A percentile compares a stretch with the other conserved stretches of the same genome.
Evolutionary conservation across 495 filamentous ascomycete genomes (phyloP).

Genomic region (Pseudotulostoma volvatum): DNA sequence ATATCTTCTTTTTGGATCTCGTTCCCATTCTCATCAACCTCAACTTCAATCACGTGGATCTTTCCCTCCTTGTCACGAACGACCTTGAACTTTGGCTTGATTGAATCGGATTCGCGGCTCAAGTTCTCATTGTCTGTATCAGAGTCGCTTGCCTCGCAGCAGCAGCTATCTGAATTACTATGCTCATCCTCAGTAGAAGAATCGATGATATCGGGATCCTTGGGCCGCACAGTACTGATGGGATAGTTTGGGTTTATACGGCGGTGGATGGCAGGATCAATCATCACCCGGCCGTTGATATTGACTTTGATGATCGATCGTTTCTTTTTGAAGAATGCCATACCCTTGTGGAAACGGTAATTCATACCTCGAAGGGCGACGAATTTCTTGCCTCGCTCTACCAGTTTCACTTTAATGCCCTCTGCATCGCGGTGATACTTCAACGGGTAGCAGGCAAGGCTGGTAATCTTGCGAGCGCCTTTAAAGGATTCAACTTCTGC

Average conservation of each 20-base stretch:
- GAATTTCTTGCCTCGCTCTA: slow-evolving; percentile 79
- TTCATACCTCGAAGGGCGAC: slow-evolving; percentile 65
- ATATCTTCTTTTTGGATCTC: slow-evolving; percentile 52
- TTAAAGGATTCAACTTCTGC: slow-evolving; percentile 65
- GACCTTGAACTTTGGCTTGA: slow-evolving; percentile 47
- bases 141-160: slow-evolving; percentile 32
- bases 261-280: slow-evolving; percentile 74
- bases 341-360: slow-evolving; percentile 67
- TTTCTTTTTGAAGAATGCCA: slow-evolving; percentile 75
- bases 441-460: slow-evolving; percentile 61
- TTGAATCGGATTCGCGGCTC: slow-evolving; percentile 32
- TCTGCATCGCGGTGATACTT: slow-evolving; percentile 66
- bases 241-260: slow-evolving; percentile 81
- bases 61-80: slow-evolving; percentile 46
- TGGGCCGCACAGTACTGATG: slow-evolving; percentile 61
- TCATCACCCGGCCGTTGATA: slow-evolving; percentile 82
- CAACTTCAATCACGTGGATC: slow-evolving; percentile 40
- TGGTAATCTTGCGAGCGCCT: slow-evolving; percentile 68
- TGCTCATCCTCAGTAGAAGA: slow-evolving; percentile 30
- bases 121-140: slow-evolving; percentile 18
- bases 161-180: slow-evolving; percentile 24
- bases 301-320: slow-evolving; percentile 66
- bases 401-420: slow-evolving; percentile 44
- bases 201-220: slow-evolving; percentile 53
- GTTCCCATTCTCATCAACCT: slow-evolving; percentile 42